These are phyloP conservation scores for Mentha longifolia DNA, from an alignment of 257 asterid species.

Conservation along the genomic window DNA sequence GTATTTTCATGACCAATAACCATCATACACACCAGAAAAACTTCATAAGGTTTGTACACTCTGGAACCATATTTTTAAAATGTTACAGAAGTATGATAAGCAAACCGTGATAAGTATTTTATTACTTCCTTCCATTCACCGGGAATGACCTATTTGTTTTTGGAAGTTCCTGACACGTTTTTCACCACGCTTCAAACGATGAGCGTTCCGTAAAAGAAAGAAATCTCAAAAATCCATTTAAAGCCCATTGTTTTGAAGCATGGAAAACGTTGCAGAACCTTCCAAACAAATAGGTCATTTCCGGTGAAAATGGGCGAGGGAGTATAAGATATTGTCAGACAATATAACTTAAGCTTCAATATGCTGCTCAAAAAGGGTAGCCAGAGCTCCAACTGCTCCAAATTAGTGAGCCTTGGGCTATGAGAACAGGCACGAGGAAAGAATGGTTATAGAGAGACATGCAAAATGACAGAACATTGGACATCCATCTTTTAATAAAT, in stretches of 20 bases:
- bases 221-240: too few species aligned
- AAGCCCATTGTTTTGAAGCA: too few species aligned
- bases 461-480: constrained; percentile 66
- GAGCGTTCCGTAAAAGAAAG: too few species aligned
- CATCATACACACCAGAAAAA: background rate
- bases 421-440: constrained; percentile 82
- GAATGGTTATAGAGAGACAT: constrained; percentile 56
- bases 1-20: background rate
- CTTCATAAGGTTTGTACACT: background rate
- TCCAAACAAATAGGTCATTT: too few species aligned
- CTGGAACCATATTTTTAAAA: background rate
- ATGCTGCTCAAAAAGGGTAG: constrained; percentile 77
- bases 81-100: background rate
- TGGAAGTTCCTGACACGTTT: too few species aligned
- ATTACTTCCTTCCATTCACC: too few species aligned
- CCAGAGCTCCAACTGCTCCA: constrained; percentile 82
- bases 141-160: too few species aligned
- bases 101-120: constrained; percentile 1
- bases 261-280: too few species aligned
- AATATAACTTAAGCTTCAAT: constrained; percentile 57
- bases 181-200: too few species aligned
- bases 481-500: constrained; percentile 75
- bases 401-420: constrained; percentile 94
- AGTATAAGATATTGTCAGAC: background rate
- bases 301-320: too few species aligned